Percentiles rank a stretch among this genome's conserved stretches.
Conservation (phyloP, 1,284 basidiomycete genomes). For the Rhizoctonia solani region DNA sequence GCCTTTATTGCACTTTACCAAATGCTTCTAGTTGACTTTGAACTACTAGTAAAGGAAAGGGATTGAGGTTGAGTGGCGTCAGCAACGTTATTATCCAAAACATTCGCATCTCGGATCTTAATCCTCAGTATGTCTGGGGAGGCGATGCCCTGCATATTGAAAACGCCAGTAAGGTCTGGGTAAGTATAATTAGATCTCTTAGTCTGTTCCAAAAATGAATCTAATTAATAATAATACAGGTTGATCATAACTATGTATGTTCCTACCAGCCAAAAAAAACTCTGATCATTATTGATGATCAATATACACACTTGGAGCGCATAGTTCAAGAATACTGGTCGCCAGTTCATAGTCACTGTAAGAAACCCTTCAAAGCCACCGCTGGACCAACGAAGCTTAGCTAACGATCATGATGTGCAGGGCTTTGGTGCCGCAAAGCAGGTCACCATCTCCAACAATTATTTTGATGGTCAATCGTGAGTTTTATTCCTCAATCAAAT, state of each 20-base stretch:
- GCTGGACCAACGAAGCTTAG: background rate
- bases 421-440: background rate
- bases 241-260: conserved; percentile 12
- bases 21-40: background rate
- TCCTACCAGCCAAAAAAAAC: background rate
- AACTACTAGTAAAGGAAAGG: background rate
- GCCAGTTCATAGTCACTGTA: background rate
- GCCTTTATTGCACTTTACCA: background rate
- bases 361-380: background rate
- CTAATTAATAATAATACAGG: background rate
- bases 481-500: background rate
- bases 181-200: background rate
- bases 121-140: too few species aligned
- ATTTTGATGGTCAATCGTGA: conserved; percentile 1
- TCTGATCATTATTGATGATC: background rate
- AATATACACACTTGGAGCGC: background rate
- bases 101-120: background rate
- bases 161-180: background rate
- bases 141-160: background rate
- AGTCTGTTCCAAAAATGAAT: too few species aligned
- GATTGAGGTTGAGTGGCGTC: background rate
- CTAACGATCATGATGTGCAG: background rate
- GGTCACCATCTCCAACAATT: conserved; percentile 11
- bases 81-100: conserved; percentile 11
- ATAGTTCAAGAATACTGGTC: background rate